phyloP scores from a whole-genome alignment of 2,329 filamentous ascomycete genomes.

The Amauroascus niger region DNA sequence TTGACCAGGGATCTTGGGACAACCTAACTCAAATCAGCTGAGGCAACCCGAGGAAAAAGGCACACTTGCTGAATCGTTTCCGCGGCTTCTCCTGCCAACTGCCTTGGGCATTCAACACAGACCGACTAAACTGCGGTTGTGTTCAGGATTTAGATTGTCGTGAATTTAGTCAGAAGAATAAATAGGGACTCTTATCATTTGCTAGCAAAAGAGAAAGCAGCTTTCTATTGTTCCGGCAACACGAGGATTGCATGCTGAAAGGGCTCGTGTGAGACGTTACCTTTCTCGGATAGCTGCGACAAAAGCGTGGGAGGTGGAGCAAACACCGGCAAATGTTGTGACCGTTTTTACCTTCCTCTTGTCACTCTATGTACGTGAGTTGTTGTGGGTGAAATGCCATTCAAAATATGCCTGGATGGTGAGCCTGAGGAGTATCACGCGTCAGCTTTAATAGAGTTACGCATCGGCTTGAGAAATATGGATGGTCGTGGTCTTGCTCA shows the following conservation, averaged over 20 bases:
- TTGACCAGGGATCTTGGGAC: background rate
- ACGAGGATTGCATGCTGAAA: background rate
- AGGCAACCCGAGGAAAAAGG: background rate
- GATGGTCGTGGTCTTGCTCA: too few species aligned
- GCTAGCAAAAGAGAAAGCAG: background rate
- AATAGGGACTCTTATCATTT: background rate
- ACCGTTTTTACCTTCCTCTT: background rate
- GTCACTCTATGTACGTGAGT: background rate
- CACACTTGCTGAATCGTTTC: too few species aligned
- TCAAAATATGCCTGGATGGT: background rate
- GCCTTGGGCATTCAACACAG: too few species aligned
- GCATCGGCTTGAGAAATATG: too few species aligned
- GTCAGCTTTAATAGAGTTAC: too few species aligned
- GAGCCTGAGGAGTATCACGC: too few species aligned
- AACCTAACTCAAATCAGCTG: background rate
- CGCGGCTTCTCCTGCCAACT: too few species aligned
- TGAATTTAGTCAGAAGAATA: background rate
- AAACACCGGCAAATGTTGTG: background rate
- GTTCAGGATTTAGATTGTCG: too few species aligned
- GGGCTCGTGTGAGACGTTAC: slow-evolving; percentile 12
- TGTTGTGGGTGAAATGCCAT: background rate
- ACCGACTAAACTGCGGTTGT: too few species aligned
- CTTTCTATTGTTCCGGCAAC: background rate
- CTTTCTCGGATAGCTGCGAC: slow-evolving; percentile 7
- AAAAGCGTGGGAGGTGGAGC: slow-evolving; percentile 7